A percentile compares a stretch with the other conserved stretches of the same genome.
Conservation (phyloP, 257 asterid genomes). For the Solanum neorickii region DNA sequence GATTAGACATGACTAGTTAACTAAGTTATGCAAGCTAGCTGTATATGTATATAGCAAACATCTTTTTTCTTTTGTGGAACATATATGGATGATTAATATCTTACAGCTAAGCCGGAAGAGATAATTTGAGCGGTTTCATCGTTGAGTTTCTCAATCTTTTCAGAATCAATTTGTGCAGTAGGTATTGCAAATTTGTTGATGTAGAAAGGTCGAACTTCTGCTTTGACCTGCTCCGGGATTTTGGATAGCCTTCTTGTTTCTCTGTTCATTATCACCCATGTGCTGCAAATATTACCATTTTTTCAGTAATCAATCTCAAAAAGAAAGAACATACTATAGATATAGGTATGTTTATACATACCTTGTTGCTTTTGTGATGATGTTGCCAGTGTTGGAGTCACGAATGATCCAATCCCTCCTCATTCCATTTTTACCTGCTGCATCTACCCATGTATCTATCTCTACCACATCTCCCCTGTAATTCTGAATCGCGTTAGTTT, state of each 20-base stretch:
- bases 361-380: conserved; percentile 83
- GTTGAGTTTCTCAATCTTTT: conserved; percentile 56
- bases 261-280: conserved; percentile 85
- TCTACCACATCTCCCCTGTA: conserved; percentile 83
- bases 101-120: conserved; percentile 62
- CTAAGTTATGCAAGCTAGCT: neutral
- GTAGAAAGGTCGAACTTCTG: conserved; percentile 62
- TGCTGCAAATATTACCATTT: conserved; percentile 21
- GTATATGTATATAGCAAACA: neutral
- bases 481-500: neutral
- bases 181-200: conserved; percentile 41
- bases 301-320: neutral
- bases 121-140: conserved; percentile 44
- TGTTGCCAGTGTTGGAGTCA: conserved; percentile 43
- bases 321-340: neutral
- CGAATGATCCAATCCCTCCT: conserved; percentile 81
- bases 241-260: conserved; percentile 76
- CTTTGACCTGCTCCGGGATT: conserved; percentile 68
- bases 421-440: conserved; percentile 89
- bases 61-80: neutral
- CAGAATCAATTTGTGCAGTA: conserved; percentile 25
- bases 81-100: neutral
- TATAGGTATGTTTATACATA: neutral
- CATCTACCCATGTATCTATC: conserved; percentile 91
- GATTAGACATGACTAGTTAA: neutral